Evolutionary conservation across 2,329 filamentous ascomycete genomes (phyloP), one percentile per base, ranked within the genome.

Genomic region (Penicillium concentricum): DNA sequence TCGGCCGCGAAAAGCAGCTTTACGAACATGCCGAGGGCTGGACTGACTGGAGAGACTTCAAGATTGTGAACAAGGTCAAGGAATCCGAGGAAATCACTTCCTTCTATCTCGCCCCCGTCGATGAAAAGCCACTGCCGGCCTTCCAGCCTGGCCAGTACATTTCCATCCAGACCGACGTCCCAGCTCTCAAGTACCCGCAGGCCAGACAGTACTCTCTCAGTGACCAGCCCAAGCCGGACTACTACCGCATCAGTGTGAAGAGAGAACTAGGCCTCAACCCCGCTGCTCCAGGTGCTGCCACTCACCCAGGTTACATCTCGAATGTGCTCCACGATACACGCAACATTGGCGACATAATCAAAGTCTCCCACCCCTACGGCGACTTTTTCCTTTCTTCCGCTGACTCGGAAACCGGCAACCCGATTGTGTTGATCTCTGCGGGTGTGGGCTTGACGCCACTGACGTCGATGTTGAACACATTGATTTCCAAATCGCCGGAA

Each of bases 141-240:
- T 92, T 84, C 77, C 78, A 82, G 56, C 87, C 89, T 0, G 89
- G 89, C 35, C 88, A 92, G 73, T 92, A 91, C 68, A 81, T 90
- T 58, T 88, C 86, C 0, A 74, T 91, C 45, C 81, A 82, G 48
- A 71, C 87, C 8, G 77, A 81, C 48, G 80, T 89, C 0, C 82
- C 84, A 1, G 76, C 78, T 46, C 79, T 88, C 22, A 82, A 83
- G n/a, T 80, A 85, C 68, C 74, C 79, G 61, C 89, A 92, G 72
- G 81, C 84, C 18, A 79, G 88, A 32, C 89, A 91, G 72, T 92
- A 91, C 74, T 89, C 87, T 26, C 79, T 92, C 59, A 88, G 84
- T 66, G 87, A 90, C 61, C 79, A 83, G 48, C 87, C 86, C 2
- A 77, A 78, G 2, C 74, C 80, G 9, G 79, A 84, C 48, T 82